Evolutionary conservation across 768 basidiomycete species (phyloP).

Genomic region (Lactarius akahatsu): DNA sequence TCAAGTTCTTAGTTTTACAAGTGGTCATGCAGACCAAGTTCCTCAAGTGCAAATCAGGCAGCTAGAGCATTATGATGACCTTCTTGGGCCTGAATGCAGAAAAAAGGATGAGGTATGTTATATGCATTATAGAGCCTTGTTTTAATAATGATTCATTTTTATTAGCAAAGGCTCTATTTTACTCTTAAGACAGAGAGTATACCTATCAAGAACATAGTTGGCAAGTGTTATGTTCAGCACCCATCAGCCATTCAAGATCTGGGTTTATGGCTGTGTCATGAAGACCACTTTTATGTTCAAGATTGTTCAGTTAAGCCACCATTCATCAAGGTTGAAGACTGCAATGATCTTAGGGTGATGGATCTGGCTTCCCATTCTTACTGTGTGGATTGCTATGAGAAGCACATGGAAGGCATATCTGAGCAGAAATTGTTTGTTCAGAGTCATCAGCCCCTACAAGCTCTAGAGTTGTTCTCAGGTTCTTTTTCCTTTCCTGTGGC

Average conservation of each 20-base stretch:
- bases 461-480: conserved; percentile 73
- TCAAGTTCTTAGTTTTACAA: conserved; percentile 48
- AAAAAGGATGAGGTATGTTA: conserved; percentile 22
- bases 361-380: conserved; percentile 32
- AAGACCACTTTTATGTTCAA: conserved; percentile 49
- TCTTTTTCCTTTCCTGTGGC: background rate
- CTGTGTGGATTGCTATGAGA: conserved; percentile 44
- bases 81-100: conserved; percentile 29
- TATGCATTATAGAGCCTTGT: background rate
- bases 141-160: conserved; percentile 8
- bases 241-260: conserved; percentile 35
- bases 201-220: conserved; percentile 46
- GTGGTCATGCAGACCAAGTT: conserved; percentile 28
- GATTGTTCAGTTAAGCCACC: background rate
- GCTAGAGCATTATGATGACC: conserved; percentile 50
- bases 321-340: background rate
- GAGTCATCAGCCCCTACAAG: conserved; percentile 48
- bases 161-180: conserved; percentile 43
- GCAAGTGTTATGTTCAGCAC: conserved; percentile 51
- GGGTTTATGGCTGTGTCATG: conserved; percentile 49
- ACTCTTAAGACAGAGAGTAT: conserved; percentile 34
- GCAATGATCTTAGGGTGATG: conserved; percentile 7
- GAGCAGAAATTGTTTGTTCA: conserved; percentile 36
- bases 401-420: conserved; percentile 36
- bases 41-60: conserved; percentile 40